These are phyloP conservation scores for Aspergillus luchuensis DNA, from an alignment of 2,329 filamentous ascomycete species.

Conservation along the genomic window DNA sequence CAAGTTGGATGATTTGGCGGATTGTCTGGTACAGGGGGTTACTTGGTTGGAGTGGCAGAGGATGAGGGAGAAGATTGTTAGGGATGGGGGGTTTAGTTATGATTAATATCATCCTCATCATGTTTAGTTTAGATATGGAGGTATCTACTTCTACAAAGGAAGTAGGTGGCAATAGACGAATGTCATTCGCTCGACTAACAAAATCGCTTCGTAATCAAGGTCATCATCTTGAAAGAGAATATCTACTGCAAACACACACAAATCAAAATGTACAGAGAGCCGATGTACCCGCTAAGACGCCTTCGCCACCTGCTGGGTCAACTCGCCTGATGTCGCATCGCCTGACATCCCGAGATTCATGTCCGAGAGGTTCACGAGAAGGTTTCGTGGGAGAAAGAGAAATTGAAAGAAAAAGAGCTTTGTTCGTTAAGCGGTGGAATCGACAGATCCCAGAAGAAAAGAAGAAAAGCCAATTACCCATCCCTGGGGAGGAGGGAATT, in stretches of 20 bases:
- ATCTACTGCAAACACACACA: slow-evolving; percentile 9
- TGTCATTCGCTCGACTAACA: not conserved
- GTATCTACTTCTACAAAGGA: not conserved
- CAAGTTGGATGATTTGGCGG: slow-evolving; percentile 82
- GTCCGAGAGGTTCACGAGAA: slow-evolving; percentile 8
- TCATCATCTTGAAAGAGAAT: slow-evolving; percentile 7
- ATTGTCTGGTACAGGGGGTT: slow-evolving; percentile 75
- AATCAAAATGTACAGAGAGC: slow-evolving; percentile 4
- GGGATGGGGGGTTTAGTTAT: slow-evolving; percentile 5
- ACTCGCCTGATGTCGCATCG: not conserved
- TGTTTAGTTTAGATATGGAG: not conserved
- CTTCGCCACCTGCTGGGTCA: not conserved
- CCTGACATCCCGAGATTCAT: slow-evolving; percentile 16
- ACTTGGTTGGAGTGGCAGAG: slow-evolving; percentile 75
- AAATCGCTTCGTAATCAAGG: slow-evolving; percentile 16
- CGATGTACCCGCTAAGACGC: not conserved
- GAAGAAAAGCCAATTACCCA: slow-evolving; percentile 11
- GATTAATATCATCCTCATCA: not conserved
- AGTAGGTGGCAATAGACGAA: not conserved
- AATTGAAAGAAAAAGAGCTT: slow-evolving; percentile 13
- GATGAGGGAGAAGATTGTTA: slow-evolving; percentile 32
- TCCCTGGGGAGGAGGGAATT: slow-evolving; percentile 2
- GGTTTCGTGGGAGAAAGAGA: slow-evolving; percentile 2
- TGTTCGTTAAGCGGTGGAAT: slow-evolving; percentile 18
- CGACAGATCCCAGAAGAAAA: slow-evolving; percentile 6